A percentile compares a stretch with the other conserved stretches of the same genome.
Evolutionary conservation across 495 filamentous ascomycete genomes (phyloP).

Genomic region (Aspergillus sparsus): DNA sequence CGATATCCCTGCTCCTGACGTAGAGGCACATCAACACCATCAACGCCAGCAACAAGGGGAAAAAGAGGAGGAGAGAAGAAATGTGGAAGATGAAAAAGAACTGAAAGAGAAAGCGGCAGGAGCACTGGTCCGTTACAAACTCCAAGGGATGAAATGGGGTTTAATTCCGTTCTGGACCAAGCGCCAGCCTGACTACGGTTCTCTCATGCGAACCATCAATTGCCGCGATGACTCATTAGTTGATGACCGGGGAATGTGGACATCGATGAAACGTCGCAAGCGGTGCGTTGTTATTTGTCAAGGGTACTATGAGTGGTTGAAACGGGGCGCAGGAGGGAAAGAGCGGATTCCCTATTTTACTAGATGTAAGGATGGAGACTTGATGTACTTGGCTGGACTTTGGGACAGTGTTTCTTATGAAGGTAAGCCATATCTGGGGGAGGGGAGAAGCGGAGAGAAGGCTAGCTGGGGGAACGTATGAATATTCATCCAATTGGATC

Average conservation of each 20-base stretch:
- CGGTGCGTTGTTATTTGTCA: constrained; percentile 84
- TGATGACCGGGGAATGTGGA: constrained; percentile 83
- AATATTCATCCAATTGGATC: constrained; percentile 6
- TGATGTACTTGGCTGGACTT: constrained; percentile 89
- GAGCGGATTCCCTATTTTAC: constrained; percentile 82
- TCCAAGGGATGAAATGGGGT: constrained; percentile 94
- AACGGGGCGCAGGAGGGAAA: constrained; percentile 70
- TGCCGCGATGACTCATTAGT: constrained; percentile 87
- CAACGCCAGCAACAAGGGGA: neutral
- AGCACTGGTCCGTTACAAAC: constrained; percentile 61
- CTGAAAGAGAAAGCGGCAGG: constrained; percentile 25
- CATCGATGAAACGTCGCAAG: constrained; percentile 81
- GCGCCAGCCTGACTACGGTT: constrained; percentile 71
- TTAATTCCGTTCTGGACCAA: constrained; percentile 92
- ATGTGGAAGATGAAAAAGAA: constrained; percentile 9
- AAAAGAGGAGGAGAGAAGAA: constrained; percentile 9
- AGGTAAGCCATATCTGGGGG: constrained; percentile 41
- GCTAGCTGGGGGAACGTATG: no score
- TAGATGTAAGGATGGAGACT: constrained; percentile 73
- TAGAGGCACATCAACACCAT: constrained; percentile 6
- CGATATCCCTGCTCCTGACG: constrained; percentile 39
- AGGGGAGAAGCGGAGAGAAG: no score
- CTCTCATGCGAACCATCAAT: constrained; percentile 86
- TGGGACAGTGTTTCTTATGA: constrained; percentile 89
- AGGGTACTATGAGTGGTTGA: constrained; percentile 97